Base-by-base conservation (phyloP, 768 basidiomycete genomes). In the Daedaleopsis nitida region DNA sequence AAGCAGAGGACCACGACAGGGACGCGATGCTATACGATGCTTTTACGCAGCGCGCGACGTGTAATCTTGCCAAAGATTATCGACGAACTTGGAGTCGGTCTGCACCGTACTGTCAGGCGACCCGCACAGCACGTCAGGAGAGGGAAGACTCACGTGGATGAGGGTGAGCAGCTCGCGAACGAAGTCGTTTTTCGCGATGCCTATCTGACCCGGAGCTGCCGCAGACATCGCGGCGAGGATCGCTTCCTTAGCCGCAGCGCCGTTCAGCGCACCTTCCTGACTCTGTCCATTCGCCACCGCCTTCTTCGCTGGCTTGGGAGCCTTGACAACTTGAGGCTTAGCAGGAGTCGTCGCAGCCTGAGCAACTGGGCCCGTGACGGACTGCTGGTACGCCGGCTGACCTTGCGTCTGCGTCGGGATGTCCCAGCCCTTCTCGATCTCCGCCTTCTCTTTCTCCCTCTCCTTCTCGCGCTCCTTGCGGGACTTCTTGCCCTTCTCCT, bases 161-260 rank as follows among this genome's bases (percentile, higher is more conserved):
- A 98, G 80, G 0, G 89, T 86, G 69, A 98, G 72, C 60, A 94
- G 89, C 68, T 94, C 91, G 62, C 78, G 74, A 47, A 90, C 74
- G 19, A 87, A 80, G 37, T 83, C 82, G 57, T 71, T 77, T 21
- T 63, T 57, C 17, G 39, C 42, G 1, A 68, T n/a, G 3, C 32
- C 11, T n/a, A 49, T 42, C 4, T 19, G 57, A 6, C 17, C 37
- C 9, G 53, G 43, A 12, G 38, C 19, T 44, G 61, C 60, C 10
- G 44, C 52, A 7, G 47, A 19, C 39, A 63, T 14, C 21, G 55
- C 59, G 11, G 53, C 24, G 5, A 65, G 21, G 24, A 65, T 35
- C 2, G 64, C 62, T 1, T 64, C 62, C 48, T 57, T 58, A 23
- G 60, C 64, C 23, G 65, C 59, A 19, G 32, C 37, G 13, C 21